These are phyloP conservation scores for Pelargonium citronellum DNA, from an alignment of 441 rosid genomes.

Conservation along the genomic window DNA sequence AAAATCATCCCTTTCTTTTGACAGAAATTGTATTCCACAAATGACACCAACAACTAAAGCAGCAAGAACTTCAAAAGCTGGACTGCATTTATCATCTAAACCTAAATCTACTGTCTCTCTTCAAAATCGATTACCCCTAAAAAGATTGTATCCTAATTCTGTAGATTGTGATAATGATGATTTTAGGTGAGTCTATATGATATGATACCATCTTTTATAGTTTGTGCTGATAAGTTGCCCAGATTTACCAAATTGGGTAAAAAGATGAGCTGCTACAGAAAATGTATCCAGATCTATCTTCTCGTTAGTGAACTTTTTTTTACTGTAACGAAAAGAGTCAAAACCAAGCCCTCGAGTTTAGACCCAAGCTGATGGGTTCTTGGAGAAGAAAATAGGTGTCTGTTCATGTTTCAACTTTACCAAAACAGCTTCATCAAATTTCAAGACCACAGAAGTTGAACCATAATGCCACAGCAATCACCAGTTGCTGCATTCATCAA, in stretches of 20 bases:
- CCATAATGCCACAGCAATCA: not conserved
- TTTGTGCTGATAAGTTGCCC: too few relatives aligned
- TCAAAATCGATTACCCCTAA: conserved; percentile 38
- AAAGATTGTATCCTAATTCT: conserved; percentile 34
- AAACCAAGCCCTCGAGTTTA: too few relatives aligned
- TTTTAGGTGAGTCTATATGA: conserved; percentile 26
- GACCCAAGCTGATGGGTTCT: too few relatives aligned
- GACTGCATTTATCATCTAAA: conserved; percentile 13
- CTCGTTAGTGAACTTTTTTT: too few relatives aligned
- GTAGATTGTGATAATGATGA: conserved; percentile 28
- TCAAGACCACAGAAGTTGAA: not conserved
- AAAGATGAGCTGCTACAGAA: too few relatives aligned
- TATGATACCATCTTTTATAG: not conserved
- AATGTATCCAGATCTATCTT: too few relatives aligned
- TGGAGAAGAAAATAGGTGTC: too few relatives aligned
- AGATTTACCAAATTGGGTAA: too few relatives aligned
- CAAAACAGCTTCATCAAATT: not conserved
- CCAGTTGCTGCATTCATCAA: not conserved
- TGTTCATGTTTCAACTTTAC: too few relatives aligned
- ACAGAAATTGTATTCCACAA: conserved; percentile 23
- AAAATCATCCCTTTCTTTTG: conserved; percentile 28
- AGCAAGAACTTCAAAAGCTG: conserved; percentile 29
- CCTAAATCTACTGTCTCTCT: conserved; percentile 23
- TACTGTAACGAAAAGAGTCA: too few relatives aligned
- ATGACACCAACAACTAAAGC: conserved; percentile 25